A percentile compares a stretch with the other conserved stretches of the same genome.
These are phyloP conservation scores for Paratinospora sagittata DNA, from an alignment of 164 flowering plant genomes.

Conservation along the genomic window DNA sequence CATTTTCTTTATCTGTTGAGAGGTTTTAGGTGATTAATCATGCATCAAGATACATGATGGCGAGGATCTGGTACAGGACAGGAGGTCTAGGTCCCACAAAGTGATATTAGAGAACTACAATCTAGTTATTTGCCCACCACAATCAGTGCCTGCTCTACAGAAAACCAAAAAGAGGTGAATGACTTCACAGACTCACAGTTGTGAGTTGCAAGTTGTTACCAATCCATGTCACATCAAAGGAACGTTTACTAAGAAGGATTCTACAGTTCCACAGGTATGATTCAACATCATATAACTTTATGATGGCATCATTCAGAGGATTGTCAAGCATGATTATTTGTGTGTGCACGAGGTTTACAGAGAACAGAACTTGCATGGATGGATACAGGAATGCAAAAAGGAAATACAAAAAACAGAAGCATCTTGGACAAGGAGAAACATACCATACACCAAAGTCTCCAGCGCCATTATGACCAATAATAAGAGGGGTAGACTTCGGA, in stretches of 20 bases:
- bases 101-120: too few species aligned
- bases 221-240: not conserved
- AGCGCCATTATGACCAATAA: slow-evolving; percentile 72
- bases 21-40: too few species aligned
- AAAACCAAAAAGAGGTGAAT: not conserved
- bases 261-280: not conserved
- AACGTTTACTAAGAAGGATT: too few species aligned
- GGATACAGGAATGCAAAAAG: not conserved
- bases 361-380: not conserved
- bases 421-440: slow-evolving; percentile 15
- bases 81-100: too few species aligned
- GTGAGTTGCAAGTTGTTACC: not conserved
- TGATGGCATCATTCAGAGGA: not conserved
- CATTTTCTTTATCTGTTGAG: too few species aligned
- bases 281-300: not conserved
- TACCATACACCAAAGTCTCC: slow-evolving; percentile 88
- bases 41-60: not conserved
- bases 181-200: not conserved
- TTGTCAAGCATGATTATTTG: not conserved
- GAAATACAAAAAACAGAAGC: not conserved
- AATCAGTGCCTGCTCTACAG: not conserved
- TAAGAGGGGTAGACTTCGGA: slow-evolving; percentile 46
- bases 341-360: not conserved
- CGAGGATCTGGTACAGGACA: not conserved
- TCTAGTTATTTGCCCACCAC: not conserved